Conservation (phyloP, 2,329 filamentous ascomycete species). For the Apiospora pterosperma region DNA sequence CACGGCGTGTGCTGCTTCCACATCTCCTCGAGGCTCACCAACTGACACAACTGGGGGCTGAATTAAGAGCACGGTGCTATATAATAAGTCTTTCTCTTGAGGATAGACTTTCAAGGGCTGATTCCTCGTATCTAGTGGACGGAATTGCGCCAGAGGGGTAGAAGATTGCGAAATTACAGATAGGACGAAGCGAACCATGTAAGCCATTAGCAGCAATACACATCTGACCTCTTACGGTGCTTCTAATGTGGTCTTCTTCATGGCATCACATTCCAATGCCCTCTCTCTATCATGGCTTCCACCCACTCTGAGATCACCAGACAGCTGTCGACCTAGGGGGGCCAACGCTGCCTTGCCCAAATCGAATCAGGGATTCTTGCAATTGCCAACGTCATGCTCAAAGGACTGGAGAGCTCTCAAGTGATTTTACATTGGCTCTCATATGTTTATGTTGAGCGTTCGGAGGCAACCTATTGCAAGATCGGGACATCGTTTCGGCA, state of each 20-base stretch:
- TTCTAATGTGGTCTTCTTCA: not conserved
- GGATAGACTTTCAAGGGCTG: not conserved
- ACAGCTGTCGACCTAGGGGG: not conserved
- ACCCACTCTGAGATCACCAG: not conserved
- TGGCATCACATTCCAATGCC: not conserved
- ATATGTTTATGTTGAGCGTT: no score
- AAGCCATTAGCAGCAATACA: not conserved
- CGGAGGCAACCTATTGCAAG: no score
- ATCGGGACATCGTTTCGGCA: not conserved
- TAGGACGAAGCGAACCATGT: not conserved
- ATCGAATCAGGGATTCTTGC: not conserved
- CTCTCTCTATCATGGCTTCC: not conserved
- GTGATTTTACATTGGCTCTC: no score
- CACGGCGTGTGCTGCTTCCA: slow-evolving; percentile 9
- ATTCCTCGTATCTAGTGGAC: fast-evolving
- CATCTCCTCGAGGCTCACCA: slow-evolving; percentile 9
- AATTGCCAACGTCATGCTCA: not conserved
- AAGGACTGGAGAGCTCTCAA: no score
- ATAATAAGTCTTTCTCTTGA: not conserved
- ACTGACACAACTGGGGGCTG: slow-evolving; percentile 8
- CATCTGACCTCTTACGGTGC: not conserved
- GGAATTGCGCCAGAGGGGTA: no score
- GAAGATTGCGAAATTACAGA: not conserved
- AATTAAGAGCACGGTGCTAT: not conserved
- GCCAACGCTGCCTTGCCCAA: not conserved